phyloP scores from a whole-genome alignment of 2,329 filamentous ascomycete genomes.

The Fusarium camptoceras region DNA sequence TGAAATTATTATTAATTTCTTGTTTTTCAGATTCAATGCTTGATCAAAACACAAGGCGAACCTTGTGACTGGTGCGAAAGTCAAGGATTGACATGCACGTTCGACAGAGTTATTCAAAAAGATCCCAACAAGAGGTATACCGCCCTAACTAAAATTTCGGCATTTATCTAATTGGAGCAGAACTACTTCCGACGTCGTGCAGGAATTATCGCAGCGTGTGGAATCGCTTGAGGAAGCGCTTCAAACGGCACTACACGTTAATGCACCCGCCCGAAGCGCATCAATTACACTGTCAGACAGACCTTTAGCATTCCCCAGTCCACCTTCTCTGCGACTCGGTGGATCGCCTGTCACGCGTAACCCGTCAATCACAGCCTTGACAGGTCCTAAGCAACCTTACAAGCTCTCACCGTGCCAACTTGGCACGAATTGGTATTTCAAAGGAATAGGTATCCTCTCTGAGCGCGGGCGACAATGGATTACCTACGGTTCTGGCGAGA shows the following conservation, averaged over 20 bases:
- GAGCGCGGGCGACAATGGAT: slow-evolving; percentile 34
- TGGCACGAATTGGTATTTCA: slow-evolving; percentile 38
- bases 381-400: slow-evolving; percentile 7
- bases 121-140: slow-evolving; percentile 36
- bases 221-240: slow-evolving; percentile 36
- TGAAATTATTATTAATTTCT: neutral
- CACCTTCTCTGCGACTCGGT: slow-evolving; percentile 8
- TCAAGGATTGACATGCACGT: slow-evolving; percentile 39
- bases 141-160: neutral
- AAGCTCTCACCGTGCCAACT: slow-evolving; percentile 27
- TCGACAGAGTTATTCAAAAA: slow-evolving; percentile 38
- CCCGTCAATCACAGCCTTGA: neutral
- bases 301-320: slow-evolving; percentile 1
- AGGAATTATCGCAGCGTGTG: slow-evolving; percentile 37
- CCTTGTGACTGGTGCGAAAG: slow-evolving; percentile 43
- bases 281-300: slow-evolving; percentile 22
- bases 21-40: slow-evolving; percentile 38
- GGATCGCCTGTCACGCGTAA: neutral
- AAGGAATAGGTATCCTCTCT: slow-evolving; percentile 34
- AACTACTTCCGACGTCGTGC: slow-evolving; percentile 32
- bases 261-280: slow-evolving; percentile 4
- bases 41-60: slow-evolving; percentile 25
- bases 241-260: slow-evolving; percentile 9
- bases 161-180: slow-evolving; percentile 2
- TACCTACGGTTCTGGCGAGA: slow-evolving; percentile 34